phyloP scores from a whole-genome alignment of 768 basidiomycete genomes.

The Epithele typhae region DNA sequence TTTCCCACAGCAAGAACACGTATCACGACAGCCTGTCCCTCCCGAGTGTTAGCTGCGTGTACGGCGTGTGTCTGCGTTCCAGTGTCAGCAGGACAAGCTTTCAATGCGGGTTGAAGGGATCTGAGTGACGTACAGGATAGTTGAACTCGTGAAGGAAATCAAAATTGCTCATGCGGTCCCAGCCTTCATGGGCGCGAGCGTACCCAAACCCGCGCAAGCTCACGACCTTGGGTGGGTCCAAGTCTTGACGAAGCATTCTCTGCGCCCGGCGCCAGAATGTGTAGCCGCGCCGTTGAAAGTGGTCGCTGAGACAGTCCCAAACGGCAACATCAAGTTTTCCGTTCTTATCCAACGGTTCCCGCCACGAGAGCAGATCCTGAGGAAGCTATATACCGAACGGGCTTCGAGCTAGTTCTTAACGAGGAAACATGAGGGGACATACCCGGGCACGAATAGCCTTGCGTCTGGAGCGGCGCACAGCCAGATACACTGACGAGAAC shows the following conservation, averaged over 20 bases:
- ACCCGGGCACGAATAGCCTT: too few species aligned
- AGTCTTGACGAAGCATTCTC: not conserved
- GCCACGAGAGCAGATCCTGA: too few species aligned
- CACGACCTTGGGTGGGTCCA: not conserved
- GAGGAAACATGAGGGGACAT: too few species aligned
- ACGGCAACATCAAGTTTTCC: too few species aligned
- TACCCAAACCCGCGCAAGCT: not conserved
- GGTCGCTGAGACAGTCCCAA: not conserved
- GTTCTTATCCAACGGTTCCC: too few species aligned
- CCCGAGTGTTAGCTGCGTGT: not conserved
- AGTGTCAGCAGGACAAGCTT: not conserved
- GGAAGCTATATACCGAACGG: too few species aligned
- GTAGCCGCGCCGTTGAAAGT: not conserved
- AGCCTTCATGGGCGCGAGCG: not conserved
- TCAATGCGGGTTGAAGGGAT: not conserved
- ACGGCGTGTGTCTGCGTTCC: too few species aligned
- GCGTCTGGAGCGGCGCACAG: too few species aligned
- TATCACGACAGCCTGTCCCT: conserved; percentile 5
- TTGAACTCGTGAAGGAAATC: not conserved
- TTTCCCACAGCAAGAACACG: conserved; percentile 1
- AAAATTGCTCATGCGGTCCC: not conserved
- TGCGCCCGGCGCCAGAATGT: not conserved
- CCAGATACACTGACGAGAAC: too few species aligned
- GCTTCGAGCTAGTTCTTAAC: too few species aligned
- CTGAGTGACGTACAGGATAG: not conserved